Percentiles rank a stretch among this genome's conserved stretches.
Conservation (phyloP, 441 rosid genomes). For the Corymbia citriodora region DNA sequence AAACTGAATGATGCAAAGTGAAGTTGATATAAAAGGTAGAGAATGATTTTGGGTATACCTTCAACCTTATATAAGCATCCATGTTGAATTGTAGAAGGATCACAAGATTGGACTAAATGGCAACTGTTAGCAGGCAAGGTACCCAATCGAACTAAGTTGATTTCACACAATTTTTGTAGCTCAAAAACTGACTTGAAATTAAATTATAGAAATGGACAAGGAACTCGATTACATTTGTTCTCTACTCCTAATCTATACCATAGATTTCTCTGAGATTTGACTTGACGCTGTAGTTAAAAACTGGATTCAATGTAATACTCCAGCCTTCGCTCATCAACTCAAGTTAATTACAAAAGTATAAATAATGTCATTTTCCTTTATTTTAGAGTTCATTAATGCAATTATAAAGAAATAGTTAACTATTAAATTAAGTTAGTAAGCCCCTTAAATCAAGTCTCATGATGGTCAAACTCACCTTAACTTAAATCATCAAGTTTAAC, state of each 20-base stretch:
- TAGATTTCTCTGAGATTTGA: not conserved
- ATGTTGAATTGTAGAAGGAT: too few species aligned
- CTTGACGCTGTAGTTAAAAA: not conserved
- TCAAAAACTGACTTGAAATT: accelerated
- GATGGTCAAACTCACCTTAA: too few species aligned
- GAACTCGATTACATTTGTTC: not conserved
- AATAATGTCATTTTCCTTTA: not conserved
- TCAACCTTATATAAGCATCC: too few species aligned
- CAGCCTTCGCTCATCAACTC: accelerated
- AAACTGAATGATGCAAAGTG: too few species aligned
- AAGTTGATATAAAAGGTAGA: too few species aligned
- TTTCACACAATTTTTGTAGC: too few species aligned
- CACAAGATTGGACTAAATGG: too few species aligned
- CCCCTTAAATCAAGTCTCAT: too few species aligned
- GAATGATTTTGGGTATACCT: too few species aligned
- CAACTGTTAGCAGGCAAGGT: accelerated
- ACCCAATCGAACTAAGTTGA: accelerated
- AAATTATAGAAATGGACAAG: accelerated
- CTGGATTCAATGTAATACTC: too few species aligned
- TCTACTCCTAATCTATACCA: accelerated
- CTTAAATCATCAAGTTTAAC: too few species aligned
- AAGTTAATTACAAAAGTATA: too few species aligned
- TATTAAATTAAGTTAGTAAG: not conserved
- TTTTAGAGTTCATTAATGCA: not conserved
- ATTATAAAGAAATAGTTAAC: not conserved